Evolutionary conservation across 1,284 basidiomycete species (phyloP), one percentile per base, ranked within the genome.

Genomic region (Athelia psychrophila): DNA sequence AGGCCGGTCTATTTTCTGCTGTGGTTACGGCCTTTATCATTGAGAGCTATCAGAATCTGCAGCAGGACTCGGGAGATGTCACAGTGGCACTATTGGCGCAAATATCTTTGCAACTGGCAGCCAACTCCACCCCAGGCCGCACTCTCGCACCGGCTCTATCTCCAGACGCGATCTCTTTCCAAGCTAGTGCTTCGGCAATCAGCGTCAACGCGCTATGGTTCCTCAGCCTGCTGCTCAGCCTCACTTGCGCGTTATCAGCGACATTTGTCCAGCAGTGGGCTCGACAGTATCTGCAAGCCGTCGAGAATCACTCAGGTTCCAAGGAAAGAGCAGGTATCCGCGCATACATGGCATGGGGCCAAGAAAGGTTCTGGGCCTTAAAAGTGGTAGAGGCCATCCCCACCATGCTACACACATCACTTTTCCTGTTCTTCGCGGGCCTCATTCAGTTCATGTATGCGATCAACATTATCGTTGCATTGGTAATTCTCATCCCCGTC

Each of bases 1-100:
- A n/a, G n/a, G n/a, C n/a, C n/a, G 64, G 61, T 16, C 53, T 66
- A 3, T 66, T 64, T 51, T 65, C 66, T 13, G 64, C 64, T 0
- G 60, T 60, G 2, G 47, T 67, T 6, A 63, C 65, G 4, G 58
- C 62, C 1, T 63, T 67, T 32, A 49, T 64, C 5, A 49, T 64
- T 13, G 59, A 62, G 42, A 60, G 58, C 10, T 61, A 59, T 44
- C 33, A 56, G 20, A 56, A 44, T 20, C 51, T 68, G 2, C 53
- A 58, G 20, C 53, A 56, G 2, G 57, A 64, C 46, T 46, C 51
- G 2, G 48, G 45, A 13, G 35, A 58, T n/a, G 45, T 48, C 1
- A 49, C 61, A 1, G 50, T 56, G 1, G 48, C 50, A 15, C 47
- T 66, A 5, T 51, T 68, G n/a, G 56, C 55, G 4, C 45, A 54